Base-by-base conservation (phyloP, 2,329 filamentous ascomycete genomes). In the Talaromyces sp. region DNA sequence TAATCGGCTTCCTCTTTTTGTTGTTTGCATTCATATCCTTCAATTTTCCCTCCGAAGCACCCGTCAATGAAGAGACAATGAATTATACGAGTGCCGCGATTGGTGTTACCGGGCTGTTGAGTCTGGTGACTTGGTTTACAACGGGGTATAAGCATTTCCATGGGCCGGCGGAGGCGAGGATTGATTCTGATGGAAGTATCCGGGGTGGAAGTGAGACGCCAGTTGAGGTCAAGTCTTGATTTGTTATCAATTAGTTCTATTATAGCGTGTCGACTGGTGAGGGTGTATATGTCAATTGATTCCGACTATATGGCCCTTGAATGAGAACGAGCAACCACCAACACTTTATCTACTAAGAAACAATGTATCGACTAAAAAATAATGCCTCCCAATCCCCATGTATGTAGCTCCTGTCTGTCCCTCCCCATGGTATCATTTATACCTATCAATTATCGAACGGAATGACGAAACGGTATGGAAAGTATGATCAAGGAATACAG, bases 31-130 rank as follows among this genome's bases (percentile, higher is more conserved):
- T 80, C 31, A 82, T 86, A 61, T 84, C 84, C 0, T 86, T 86
- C 70, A 87, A 86, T 64, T 84, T 87, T 64, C 85, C 85, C 0
- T 80, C 78, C 0, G 70, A 79, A 0, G 79, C 73, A 7, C 85
- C 85, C 0, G 83, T 87, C n/a, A 78, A 75, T 1, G 77, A 77
- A 39, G 79, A 84, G 31, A 85, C 84, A 41, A 87, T 87, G 85
- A 87, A 86, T 65, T 86, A 86, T 68, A 86, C 83, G 0, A 82
- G 79, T 24, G 85, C 85, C 0, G 85, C 85, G 0, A 81, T 86
- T 35, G 85, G 84, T 0, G 76, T 84, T 1, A 82, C 86, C 45
- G 84, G 82, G 71, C 66, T 85, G 5, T 76, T 87, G 19, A 82
- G 80, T 16, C 49, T 78, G 1, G 69, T 82, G 2, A 86, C 82